A percentile compares a stretch with the other conserved stretches of the same genome.
Evolutionary conservation across 345 rosid genomes (phyloP).

Genomic region (Microthlaspi erraticum): DNA sequence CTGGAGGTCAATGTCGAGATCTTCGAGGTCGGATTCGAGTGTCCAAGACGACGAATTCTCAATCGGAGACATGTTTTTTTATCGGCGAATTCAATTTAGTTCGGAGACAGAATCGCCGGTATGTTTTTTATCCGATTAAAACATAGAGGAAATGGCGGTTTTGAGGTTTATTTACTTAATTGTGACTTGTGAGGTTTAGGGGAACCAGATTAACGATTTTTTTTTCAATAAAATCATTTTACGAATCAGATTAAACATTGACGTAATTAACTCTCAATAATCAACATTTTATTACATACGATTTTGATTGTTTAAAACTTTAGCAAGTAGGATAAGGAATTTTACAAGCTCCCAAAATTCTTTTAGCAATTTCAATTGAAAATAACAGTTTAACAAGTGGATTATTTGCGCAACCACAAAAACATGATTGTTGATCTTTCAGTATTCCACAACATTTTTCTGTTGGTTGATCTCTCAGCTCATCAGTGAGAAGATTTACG

Average conservation of each 20-base stretch:
- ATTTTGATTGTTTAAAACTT: background rate
- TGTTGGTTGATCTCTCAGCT: slow-evolving; percentile 39
- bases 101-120: background rate
- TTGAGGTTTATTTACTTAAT: background rate
- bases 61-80: slow-evolving; percentile 24
- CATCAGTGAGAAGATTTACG: too few species aligned
- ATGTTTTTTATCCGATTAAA: too few species aligned
- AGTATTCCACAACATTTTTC: slow-evolving; percentile 53
- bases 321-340: slow-evolving; percentile 54
- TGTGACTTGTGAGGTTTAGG: too few species aligned
- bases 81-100: background rate
- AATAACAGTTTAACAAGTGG: slow-evolving; percentile 46
- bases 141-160: background rate
- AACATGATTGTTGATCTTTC: slow-evolving; percentile 63
- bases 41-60: slow-evolving; percentile 41
- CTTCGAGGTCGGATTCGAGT: slow-evolving; percentile 74
- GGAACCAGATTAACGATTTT: too few species aligned
- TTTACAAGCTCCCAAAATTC: slow-evolving; percentile 49
- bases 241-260: too few species aligned
- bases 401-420: slow-evolving; percentile 56
- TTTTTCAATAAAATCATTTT: too few species aligned
- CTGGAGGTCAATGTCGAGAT: slow-evolving; percentile 79
- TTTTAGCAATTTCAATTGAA: slow-evolving; percentile 48
- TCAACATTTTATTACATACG: background rate
- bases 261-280: too few species aligned